Evolutionary conservation across 306 rosid species (phyloP), one percentile per base, ranked within the genome.

Genomic region (Castanea sativa): DNA sequence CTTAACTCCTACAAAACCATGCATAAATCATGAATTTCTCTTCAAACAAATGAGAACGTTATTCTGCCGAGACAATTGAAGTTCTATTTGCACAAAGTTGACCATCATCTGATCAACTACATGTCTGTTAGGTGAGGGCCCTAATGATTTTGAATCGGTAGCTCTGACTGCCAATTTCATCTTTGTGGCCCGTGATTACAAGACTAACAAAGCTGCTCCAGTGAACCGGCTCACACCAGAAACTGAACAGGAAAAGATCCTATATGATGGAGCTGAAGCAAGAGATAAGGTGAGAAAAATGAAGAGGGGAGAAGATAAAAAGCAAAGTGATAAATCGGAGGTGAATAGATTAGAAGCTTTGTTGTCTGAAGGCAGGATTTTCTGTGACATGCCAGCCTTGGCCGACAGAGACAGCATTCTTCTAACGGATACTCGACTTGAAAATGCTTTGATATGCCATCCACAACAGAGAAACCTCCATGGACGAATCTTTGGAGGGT

Each of bases 391-490:
- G 97, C 98, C 98, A 5, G 97, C 98, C 74, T 88, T 94, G 80
- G 97, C 98, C 7, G 94, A 94, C 79, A 82, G 97, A 85, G 84
- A 94, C 88, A 94, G 97, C 87, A 94, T 94, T 88, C 97, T 94
- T 81, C 88, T 91, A 30, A 88, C 87, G 83, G 91, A 94, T 80
- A 92, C 97, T 11, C 59, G 88, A 79, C 94, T 92, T 2, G 98
- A 92, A 75, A 94, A 90, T 80, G 83, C 98, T 29, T 85, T 96
- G 71, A 85, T 96, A 72, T 96, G 99, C 87, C 98, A 93, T 71
- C 97, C 99, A 18, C 99, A 96, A 78, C 99, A 93, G 81, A 90
- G 99, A 87, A 96, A 96, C 85, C 91, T 96, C 55, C 94, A 96
- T 75, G 99, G 99, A 77, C 89, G 98, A 78, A 91, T 96, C 78